A percentile compares a stretch with the other conserved stretches of the same genome.
Evolutionary conservation across 2,329 filamentous ascomycete genomes (phyloP).

Genomic region (Emericellopsis cladophorae): DNA sequence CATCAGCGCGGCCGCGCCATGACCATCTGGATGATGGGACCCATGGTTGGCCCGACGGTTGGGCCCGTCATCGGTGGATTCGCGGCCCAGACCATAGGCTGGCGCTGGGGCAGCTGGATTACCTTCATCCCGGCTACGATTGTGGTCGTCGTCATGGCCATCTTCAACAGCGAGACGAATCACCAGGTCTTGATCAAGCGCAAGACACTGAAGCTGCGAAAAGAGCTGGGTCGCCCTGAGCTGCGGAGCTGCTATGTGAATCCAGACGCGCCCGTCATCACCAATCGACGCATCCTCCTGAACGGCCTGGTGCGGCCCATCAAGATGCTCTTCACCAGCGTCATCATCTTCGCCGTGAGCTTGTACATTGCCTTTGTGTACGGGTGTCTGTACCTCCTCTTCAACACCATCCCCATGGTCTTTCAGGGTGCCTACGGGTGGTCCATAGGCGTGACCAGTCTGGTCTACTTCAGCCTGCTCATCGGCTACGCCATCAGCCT

Average conservation of each 20-base stretch:
- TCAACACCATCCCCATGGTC: constrained; percentile 38
- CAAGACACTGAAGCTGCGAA: constrained; percentile 30
- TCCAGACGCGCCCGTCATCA: constrained; percentile 9
- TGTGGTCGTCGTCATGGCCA: constrained; percentile 10
- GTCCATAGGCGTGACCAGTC: constrained; percentile 28
- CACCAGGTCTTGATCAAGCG: constrained; percentile 34
- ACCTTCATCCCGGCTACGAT: constrained; percentile 29
- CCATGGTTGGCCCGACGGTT: constrained; percentile 41
- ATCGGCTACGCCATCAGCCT: constrained; percentile 27
- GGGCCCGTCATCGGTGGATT: constrained; percentile 37
- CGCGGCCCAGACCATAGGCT: constrained; percentile 32
- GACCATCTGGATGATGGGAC: constrained; percentile 40
- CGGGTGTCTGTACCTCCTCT: constrained; percentile 39
- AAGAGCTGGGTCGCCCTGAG: constrained; percentile 28
- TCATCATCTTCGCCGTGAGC: constrained; percentile 31
- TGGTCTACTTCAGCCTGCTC: constrained; percentile 35
- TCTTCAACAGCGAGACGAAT: constrained; percentile 25
- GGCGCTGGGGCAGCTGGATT: constrained; percentile 41
- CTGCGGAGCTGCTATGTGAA: constrained; percentile 32
- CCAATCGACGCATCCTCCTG: constrained; percentile 10
- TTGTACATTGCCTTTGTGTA: constrained; percentile 39
- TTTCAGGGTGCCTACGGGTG: constrained; percentile 34
- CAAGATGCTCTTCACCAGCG: constrained; percentile 36
- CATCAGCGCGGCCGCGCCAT: constrained; percentile 33
- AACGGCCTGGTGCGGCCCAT: constrained; percentile 42